Evolutionary conservation across 2,329 filamentous ascomycete genomes (phyloP).

Genomic region (Pseudogymnoascus sp.): DNA sequence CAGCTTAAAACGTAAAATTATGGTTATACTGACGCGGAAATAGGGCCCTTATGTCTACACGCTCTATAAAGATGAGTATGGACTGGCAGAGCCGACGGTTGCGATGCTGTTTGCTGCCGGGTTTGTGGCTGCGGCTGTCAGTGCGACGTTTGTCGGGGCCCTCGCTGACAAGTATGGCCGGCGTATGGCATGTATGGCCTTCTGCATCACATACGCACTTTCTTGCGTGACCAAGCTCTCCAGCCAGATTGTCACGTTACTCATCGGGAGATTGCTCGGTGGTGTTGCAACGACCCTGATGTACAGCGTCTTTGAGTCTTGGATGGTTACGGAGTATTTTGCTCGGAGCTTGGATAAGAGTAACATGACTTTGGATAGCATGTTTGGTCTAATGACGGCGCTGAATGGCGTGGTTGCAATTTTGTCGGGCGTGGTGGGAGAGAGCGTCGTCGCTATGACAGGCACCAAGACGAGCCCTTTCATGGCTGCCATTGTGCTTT

Average conservation of each 20-base stretch:
- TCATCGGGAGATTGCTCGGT: constrained; percentile 44
- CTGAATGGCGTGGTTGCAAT: constrained; percentile 50
- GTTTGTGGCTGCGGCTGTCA: constrained; percentile 26
- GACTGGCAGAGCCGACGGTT: constrained; percentile 23
- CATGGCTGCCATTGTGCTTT: constrained; percentile 35
- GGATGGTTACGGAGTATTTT: constrained; percentile 52
- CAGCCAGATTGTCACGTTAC: constrained; percentile 35
- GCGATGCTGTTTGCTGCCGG: constrained; percentile 26
- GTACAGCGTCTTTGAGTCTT: constrained; percentile 52
- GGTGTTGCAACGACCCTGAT: constrained; percentile 48
- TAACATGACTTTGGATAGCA: constrained; percentile 37
- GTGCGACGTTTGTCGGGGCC: constrained; percentile 25
- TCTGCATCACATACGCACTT: constrained; percentile 44
- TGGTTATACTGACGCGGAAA: constrained; percentile 40
- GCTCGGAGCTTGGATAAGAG: constrained; percentile 35
- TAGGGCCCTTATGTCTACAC: constrained; percentile 26
- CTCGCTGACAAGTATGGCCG: constrained; percentile 31
- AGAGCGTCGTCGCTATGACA: constrained; percentile 39
- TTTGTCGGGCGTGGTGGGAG: constrained; percentile 41
- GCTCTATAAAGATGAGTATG: constrained; percentile 27
- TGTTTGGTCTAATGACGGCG: constrained; percentile 45
- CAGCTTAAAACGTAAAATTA: background rate
- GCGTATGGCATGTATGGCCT: constrained; percentile 43
- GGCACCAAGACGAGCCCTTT: constrained; percentile 46
- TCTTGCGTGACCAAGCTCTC: constrained; percentile 45